Evolutionary conservation across 2,329 filamentous ascomycete genomes (phyloP).

Genomic region (Penicillium hordei): DNA sequence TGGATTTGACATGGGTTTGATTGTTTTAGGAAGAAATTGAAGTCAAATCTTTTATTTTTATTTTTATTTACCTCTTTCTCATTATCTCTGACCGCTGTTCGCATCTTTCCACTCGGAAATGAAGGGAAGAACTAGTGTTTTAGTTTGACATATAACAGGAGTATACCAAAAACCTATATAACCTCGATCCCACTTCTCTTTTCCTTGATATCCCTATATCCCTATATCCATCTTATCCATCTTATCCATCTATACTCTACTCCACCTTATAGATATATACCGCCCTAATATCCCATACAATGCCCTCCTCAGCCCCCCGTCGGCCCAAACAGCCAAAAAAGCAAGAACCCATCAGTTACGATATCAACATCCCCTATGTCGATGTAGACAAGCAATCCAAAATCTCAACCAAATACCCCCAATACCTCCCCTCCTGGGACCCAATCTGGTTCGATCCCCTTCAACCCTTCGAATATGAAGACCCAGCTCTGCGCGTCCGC

Average conservation of each 20-base stretch:
- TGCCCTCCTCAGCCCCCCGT: constrained; percentile 37
- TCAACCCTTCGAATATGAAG: constrained; percentile 45
- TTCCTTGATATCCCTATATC: no score
- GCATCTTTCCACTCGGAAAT: constrained; percentile 6
- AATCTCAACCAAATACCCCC: constrained; percentile 43
- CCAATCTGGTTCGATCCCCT: constrained; percentile 49
- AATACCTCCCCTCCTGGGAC: constrained; percentile 51
- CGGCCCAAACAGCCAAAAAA: constrained; percentile 30
- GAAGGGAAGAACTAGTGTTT: constrained; percentile 7
- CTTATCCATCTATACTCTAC: constrained; percentile 1
- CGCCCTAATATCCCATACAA: constrained; percentile 11
- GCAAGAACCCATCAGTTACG: constrained; percentile 44
- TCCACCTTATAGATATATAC: background rate
- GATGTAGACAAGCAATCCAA: constrained; percentile 40
- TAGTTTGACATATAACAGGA: background rate
- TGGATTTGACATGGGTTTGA: background rate
- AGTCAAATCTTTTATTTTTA: no score
- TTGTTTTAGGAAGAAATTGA: no score
- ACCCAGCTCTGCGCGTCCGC: constrained; percentile 49
- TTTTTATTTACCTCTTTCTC: background rate
- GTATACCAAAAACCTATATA: background rate
- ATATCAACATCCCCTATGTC: constrained; percentile 53
- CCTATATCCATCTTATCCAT: constrained; percentile 15
- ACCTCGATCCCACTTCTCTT: background rate
- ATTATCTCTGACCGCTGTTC: constrained; percentile 10